Evolutionary conservation across 2,329 filamentous ascomycete species (phyloP).

Genomic region (Hypoxylon sp.): DNA sequence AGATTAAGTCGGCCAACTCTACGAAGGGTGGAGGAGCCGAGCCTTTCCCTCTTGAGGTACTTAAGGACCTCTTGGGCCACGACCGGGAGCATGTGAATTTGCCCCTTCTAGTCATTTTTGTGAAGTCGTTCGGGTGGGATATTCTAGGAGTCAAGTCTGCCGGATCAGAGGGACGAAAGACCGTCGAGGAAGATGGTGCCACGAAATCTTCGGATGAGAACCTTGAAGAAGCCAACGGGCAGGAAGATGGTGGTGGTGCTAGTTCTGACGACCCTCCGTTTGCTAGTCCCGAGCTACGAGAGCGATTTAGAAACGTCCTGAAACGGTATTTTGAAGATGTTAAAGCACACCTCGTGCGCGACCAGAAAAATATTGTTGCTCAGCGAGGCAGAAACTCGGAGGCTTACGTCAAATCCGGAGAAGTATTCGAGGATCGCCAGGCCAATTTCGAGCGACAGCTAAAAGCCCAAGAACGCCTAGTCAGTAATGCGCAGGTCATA

Average conservation of each 20-base stretch:
- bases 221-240: constrained; percentile 67
- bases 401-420: constrained; percentile 97
- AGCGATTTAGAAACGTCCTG: constrained; percentile 88
- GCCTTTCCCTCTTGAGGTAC: constrained; percentile 95
- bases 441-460: constrained; percentile 94
- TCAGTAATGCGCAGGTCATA: constrained; percentile 90
- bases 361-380: constrained; percentile 88
- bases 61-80: constrained; percentile 95
- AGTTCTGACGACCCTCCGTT: constrained; percentile 78
- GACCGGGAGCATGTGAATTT: constrained; percentile 94
- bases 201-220: constrained; percentile 66
- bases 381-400: constrained; percentile 97
- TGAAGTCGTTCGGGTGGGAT: constrained; percentile 97
- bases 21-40: constrained; percentile 80
- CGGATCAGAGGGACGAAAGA: constrained; percentile 84
- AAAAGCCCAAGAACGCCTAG: constrained; percentile 91
- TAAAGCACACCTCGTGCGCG: constrained; percentile 87
- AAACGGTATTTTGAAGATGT: constrained; percentile 94
- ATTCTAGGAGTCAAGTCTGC: constrained; percentile 83
- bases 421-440: constrained; percentile 98
- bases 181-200: constrained; percentile 83
- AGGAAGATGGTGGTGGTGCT: constrained; percentile 59
- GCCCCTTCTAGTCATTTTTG: constrained; percentile 92
- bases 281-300: constrained; percentile 81
- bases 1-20: constrained; percentile 66